Base-by-base conservation (phyloP, 768 basidiomycete genomes). In the Phaeotremella skinneri region DNA sequence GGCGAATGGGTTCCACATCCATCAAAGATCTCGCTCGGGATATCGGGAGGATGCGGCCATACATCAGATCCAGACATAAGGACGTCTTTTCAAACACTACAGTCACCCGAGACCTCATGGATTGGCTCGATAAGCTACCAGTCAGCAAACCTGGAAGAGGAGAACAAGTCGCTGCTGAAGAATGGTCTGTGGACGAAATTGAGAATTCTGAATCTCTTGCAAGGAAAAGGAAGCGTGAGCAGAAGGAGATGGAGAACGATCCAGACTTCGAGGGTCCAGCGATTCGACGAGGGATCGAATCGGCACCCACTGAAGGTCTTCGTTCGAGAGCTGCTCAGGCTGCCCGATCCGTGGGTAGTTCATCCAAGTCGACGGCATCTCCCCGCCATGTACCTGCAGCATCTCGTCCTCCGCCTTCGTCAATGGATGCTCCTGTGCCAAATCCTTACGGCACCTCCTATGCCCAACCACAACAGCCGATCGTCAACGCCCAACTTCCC, bases 71-170 rank as follows among this genome's bases (percentile, higher is more conserved):
- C 30, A 73, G 81, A 50, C 85, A 83, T n/a, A 79, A 76, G 26
- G 89, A 90, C 70, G 79, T 91, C 51, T 84, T 87, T 34, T 80
- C 84, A 60, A 89, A 89, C 66, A 76, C 70, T 2, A 69, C 70
- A 1, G 82, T 88, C 9, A 81, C 82, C 55, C 82, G 79, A 50
- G 79, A 80, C 13, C 73, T 89, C 57, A 88, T 87, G 87, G 67
- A 67, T 4, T 80, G 83, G 63, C 80, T 88, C 62, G 76, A 81
- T 63, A 29, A 41, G 52, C 3, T 17, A 14, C 26, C 30, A 64
- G 4, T 62, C 64, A 4, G 62, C 50, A 45, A 68, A 62, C 27
- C 45, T 49, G 21, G 29, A 26, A n/a, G 25, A 5, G 50, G 56
- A 11, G 66, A 64, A 30, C 5, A 49, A 14, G 52, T 62, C 13